Evolutionary conservation across 306 rosid genomes (phyloP).

Genomic region (Sicyos baderoa): DNA sequence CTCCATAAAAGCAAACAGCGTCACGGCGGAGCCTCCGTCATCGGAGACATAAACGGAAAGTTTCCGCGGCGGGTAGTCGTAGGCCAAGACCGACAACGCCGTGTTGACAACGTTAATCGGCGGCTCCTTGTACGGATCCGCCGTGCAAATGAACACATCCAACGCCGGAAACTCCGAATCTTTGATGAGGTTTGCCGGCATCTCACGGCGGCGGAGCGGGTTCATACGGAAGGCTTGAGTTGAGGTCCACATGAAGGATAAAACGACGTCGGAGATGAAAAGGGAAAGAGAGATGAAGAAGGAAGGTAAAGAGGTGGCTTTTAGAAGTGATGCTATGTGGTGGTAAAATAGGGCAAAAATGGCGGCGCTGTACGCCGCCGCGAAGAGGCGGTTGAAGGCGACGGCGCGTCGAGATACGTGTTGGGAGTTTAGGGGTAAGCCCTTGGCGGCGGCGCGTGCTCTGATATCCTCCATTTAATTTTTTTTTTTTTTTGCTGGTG

Average conservation of each 20-base stretch:
- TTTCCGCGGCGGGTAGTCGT: slow-evolving; percentile 36
- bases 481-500: background rate
- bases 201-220: slow-evolving; percentile 29
- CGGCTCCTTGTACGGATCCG: slow-evolving; percentile 49
- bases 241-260: slow-evolving; percentile 25
- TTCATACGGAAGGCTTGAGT: slow-evolving; percentile 26
- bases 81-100: slow-evolving; percentile 41
- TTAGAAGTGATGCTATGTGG: slow-evolving; percentile 21
- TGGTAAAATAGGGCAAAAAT: slow-evolving; percentile 24
- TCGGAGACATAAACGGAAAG: slow-evolving; percentile 41
- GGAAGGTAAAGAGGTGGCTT: slow-evolving; percentile 11
- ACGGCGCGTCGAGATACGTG: slow-evolving; percentile 17
- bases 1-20: slow-evolving; percentile 42
- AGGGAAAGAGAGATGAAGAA: slow-evolving; percentile 26
- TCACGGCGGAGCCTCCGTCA: slow-evolving; percentile 46
- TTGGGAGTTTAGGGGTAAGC: background rate
- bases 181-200: slow-evolving; percentile 16
- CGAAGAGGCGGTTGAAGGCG: slow-evolving; percentile 29
- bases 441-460: background rate
- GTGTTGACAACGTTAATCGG: slow-evolving; percentile 38
- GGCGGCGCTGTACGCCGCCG: slow-evolving; percentile 20
- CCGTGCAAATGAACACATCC: slow-evolving; percentile 46
- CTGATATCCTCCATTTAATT: background rate
- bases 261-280: slow-evolving; percentile 31
- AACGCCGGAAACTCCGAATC: slow-evolving; percentile 26